Evolutionary conservation across 768 basidiomycete genomes (phyloP), one percentile per base, ranked within the genome.

Genomic region (Calvatia gigantea): DNA sequence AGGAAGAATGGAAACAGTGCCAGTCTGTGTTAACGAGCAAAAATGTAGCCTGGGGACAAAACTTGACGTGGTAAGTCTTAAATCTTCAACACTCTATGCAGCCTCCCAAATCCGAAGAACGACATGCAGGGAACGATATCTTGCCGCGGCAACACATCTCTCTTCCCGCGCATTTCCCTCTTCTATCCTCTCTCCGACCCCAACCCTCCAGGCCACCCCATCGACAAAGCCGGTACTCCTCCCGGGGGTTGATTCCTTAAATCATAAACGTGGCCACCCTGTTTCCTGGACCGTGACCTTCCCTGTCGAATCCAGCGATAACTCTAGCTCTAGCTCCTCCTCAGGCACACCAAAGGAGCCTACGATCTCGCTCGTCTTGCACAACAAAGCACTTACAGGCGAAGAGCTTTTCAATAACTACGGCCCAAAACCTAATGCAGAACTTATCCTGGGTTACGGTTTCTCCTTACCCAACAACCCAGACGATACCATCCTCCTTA

Each of bases 101-200:
- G n/a, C n/a, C 37, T 6, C 27, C 90, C 51, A 60, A 81, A 65
- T 57, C 32, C 45, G 28, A 51, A 60, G n/a, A 19, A 54, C 5
- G 54, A 5, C 7, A 7, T 48, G 28, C 51, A 94, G 93, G 89
- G 80, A 86, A 23, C 66, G 70, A 23, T 95, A 90, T 66, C 72
- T 91, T 2, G 78, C 81, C 0, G 84, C 89, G 1, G 75, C 86
- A 5, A 93, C 89, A 0, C 85, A 91, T 64, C 73, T 93, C 33
- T 91, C 91, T 1, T 95, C 94, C 1, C 83, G 95, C 49, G 89
- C 93, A 0, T 98, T 97, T 64, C 91, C 94, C 0, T 97, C 94
- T 0, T 83, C 84, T 6, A 71, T 98, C 19, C 77, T 97, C 27
- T 83, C 83, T 4, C 64, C 77, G 28, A 68, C 77, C 11, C 75